These are phyloP conservation scores for Chlamydomonas urium DNA, from an alignment of 139 green algal species.

Conservation along the genomic window DNA sequence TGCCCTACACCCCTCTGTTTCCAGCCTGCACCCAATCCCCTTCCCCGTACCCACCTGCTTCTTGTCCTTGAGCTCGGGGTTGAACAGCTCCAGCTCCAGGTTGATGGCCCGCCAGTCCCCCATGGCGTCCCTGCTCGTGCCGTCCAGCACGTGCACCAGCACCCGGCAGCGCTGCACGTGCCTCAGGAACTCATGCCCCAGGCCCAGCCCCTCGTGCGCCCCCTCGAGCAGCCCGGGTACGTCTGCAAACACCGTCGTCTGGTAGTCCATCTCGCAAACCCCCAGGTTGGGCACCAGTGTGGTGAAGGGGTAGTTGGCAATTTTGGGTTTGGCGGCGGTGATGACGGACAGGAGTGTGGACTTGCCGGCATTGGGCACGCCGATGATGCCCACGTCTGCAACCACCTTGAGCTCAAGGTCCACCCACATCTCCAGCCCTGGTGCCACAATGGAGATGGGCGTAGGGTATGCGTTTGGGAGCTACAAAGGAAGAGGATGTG, in stretches of 20 bases:
- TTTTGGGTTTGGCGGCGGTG: conserved; percentile 79
- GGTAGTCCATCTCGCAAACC: conserved; percentile 83
- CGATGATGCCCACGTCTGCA: conserved; percentile 95
- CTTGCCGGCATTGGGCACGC: conserved; percentile 74
- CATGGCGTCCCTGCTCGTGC: conserved; percentile 81
- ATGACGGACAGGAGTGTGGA: conserved; percentile 84
- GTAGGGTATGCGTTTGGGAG: conserved; percentile 7
- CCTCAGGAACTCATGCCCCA: conserved; percentile 57
- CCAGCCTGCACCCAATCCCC: background rate
- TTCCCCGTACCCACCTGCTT: conserved; percentile 49
- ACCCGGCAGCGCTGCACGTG: conserved; percentile 63
- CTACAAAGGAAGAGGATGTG: no score
- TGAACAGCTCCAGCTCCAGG: conserved; percentile 92
- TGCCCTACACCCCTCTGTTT: background rate
- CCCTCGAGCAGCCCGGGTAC: conserved; percentile 94
- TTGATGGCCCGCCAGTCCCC: conserved; percentile 85
- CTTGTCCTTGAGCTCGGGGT: conserved; percentile 77
- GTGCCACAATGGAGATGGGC: background rate
- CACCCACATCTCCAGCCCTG: conserved; percentile 68
- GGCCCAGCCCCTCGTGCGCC: conserved; percentile 78
- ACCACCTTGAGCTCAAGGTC: conserved; percentile 91
- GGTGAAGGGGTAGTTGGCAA: conserved; percentile 98
- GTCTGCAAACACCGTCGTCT: conserved; percentile 24
- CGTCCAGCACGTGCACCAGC: conserved; percentile 94
- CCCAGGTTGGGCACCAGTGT: conserved; percentile 97